These are phyloP conservation scores for Claviceps cyperi DNA, from an alignment of 2,329 filamentous ascomycete genomes.

Conservation along the genomic window DNA sequence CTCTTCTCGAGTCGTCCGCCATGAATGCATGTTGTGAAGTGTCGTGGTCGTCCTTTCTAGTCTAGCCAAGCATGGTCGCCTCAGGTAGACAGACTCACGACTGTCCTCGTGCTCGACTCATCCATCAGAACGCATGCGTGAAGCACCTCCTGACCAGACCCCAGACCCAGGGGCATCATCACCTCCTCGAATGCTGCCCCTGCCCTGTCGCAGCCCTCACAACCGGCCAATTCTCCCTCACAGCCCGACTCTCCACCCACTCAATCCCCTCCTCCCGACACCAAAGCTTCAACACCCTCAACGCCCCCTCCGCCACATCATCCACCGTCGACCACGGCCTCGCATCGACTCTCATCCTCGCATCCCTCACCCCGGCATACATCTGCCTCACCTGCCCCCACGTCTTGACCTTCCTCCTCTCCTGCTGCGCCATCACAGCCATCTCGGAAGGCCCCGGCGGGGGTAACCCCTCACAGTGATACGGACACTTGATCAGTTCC, in stretches of 20 bases:
- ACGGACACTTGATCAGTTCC: constrained; percentile 25
- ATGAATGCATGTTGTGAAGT: too few relatives aligned
- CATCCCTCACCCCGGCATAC: constrained; percentile 15
- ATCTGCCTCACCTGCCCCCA: constrained; percentile 19
- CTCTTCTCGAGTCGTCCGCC: too few relatives aligned
- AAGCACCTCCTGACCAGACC: too few relatives aligned
- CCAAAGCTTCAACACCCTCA: constrained; percentile 29
- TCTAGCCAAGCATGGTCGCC: too few relatives aligned
- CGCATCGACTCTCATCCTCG: constrained; percentile 18
- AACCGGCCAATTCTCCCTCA: constrained; percentile 12
- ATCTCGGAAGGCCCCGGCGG: constrained; percentile 3
- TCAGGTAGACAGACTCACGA: too few relatives aligned
- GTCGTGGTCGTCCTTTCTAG: too few relatives aligned
- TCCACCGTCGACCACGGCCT: constrained; percentile 30
- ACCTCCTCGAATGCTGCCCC: too few relatives aligned
- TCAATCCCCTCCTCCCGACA: constrained; percentile 28
- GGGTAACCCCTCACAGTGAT: constrained; percentile 9
- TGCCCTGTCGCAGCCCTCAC: too few relatives aligned
- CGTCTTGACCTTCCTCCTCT: constrained; percentile 13
- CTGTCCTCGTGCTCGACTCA: too few relatives aligned
- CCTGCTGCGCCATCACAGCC: constrained; percentile 12
- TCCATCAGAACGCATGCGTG: too few relatives aligned
- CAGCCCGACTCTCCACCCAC: constrained; percentile 27
- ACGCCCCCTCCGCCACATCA: constrained; percentile 24
- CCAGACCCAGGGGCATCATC: too few relatives aligned